A percentile compares a stretch with the other conserved stretches of the same genome.
Conservation (phyloP, 2,329 filamentous ascomycete species). For the Aspergillus phoenicis region DNA sequence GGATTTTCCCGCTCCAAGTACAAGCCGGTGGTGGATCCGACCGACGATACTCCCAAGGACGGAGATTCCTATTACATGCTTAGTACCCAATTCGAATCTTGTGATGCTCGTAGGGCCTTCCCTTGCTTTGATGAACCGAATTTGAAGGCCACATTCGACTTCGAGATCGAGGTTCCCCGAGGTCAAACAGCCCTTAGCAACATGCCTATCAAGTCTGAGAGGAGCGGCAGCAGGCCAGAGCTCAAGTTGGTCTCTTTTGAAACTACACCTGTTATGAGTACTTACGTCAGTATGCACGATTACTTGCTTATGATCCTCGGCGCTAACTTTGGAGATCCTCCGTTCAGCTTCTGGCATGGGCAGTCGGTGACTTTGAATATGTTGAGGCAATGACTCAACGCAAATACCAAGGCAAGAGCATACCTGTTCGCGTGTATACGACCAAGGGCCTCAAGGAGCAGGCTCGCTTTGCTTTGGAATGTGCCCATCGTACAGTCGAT, state of each 20-base stretch:
- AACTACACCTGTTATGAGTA: slow-evolving; percentile 86
- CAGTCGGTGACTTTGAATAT: slow-evolving; percentile 95
- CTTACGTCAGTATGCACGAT: slow-evolving; percentile 57
- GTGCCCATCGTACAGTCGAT: slow-evolving; percentile 90
- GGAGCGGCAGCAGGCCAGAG: slow-evolving; percentile 67
- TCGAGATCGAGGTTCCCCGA: slow-evolving; percentile 86
- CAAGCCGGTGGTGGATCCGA: slow-evolving; percentile 72
- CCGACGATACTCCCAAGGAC: slow-evolving; percentile 75
- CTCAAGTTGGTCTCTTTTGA: slow-evolving; percentile 74
- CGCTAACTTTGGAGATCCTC: slow-evolving; percentile 48
- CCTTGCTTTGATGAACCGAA: slow-evolving; percentile 99
- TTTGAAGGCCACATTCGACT: slow-evolving; percentile 93
- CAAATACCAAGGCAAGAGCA: slow-evolving; percentile 84
- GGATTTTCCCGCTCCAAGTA: slow-evolving; percentile 95
- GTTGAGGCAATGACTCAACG: slow-evolving; percentile 88
- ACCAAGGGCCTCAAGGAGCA: slow-evolving; percentile 93
- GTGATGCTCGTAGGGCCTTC: slow-evolving; percentile 91
- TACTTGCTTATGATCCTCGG: not conserved
- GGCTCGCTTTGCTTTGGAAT: slow-evolving; percentile 83
- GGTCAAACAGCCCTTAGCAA: slow-evolving; percentile 90
- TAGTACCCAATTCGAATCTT: slow-evolving; percentile 96
- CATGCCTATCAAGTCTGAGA: slow-evolving; percentile 82
- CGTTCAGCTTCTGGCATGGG: slow-evolving; percentile 83
- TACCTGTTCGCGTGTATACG: slow-evolving; percentile 94
- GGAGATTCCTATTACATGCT: slow-evolving; percentile 71